Percentiles rank a stretch among this genome's conserved stretches.
These are phyloP conservation scores for Alopecurus myosuroides DNA, from an alignment of 176 grass and related monocot species.

Conservation along the genomic window DNA sequence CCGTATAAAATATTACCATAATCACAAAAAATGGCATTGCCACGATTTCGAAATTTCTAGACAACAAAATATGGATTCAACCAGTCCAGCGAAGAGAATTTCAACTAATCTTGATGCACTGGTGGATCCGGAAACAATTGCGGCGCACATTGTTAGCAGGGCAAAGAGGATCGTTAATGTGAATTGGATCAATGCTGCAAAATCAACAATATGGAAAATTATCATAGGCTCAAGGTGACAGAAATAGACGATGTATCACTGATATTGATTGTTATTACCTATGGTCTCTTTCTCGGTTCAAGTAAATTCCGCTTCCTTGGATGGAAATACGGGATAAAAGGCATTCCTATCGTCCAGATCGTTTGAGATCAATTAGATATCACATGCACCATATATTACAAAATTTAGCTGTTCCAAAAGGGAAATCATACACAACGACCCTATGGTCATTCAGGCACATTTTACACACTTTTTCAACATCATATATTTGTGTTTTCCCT, in stretches of 20 bases:
- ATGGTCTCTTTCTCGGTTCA: constrained; percentile 89
- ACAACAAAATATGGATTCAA: background rate
- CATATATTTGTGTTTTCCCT: background rate
- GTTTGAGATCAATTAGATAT: constrained; percentile 7
- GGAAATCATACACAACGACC: background rate
- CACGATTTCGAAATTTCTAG: background rate
- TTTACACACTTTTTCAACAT: background rate
- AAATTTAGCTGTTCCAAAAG: constrained; percentile 1
- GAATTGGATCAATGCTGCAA: constrained; percentile 95
- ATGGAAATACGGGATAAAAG: constrained; percentile 98
- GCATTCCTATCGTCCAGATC: constrained; percentile 64
- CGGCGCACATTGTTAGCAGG: constrained; percentile 89
- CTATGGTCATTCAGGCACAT: background rate
- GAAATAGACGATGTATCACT: background rate
- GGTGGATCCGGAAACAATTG: constrained; percentile 99
- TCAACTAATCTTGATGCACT: constrained; percentile 83
- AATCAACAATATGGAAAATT: constrained; percentile 32
- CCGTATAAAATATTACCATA: background rate
- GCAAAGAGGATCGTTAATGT: constrained; percentile 94
- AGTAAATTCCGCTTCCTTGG: constrained; percentile 95
- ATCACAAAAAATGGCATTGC: background rate
- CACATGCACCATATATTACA: background rate
- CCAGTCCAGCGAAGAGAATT: constrained; percentile 2
- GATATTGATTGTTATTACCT: constrained; percentile 49
- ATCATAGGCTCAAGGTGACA: constrained; percentile 17